Conservation (phyloP, 352 stramenopile species). For the Globisporangium uncinulatum region DNA sequence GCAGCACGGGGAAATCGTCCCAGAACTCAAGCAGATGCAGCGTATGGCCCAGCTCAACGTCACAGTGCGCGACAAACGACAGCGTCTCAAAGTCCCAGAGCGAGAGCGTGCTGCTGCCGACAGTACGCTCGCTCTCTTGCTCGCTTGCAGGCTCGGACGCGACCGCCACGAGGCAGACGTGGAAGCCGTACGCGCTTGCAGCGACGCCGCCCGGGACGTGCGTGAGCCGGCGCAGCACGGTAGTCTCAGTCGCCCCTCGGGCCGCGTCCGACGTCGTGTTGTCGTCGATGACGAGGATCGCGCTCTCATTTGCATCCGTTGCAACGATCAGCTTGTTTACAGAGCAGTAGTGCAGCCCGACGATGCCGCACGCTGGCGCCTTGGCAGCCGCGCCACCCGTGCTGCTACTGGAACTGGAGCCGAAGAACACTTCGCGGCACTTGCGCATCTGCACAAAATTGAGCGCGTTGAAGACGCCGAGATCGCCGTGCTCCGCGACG, state of each 20-base stretch:
- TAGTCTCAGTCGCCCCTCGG: constrained; percentile 33
- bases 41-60: constrained; percentile 15
- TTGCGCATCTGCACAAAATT: constrained; percentile 72
- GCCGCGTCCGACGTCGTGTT: constrained; percentile 42
- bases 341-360: constrained; percentile 66
- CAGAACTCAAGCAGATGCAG: constrained; percentile 58
- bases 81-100: constrained; percentile 83
- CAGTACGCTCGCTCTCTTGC: constrained; percentile 23
- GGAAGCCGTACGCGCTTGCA: constrained; percentile 57
- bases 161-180: constrained; percentile 63
- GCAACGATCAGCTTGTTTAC: constrained; percentile 68
- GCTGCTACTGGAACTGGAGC: background rate
- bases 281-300: constrained; percentile 67
- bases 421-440: constrained; percentile 43
- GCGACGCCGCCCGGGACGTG: constrained; percentile 50
- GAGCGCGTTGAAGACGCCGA: constrained; percentile 69
- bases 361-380: constrained; percentile 35
- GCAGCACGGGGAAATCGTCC: constrained; percentile 62
- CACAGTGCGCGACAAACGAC: constrained; percentile 31
- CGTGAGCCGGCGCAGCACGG: constrained; percentile 47
- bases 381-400: background rate
- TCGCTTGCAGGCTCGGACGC: constrained; percentile 20
- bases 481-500: constrained; percentile 41
- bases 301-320: constrained; percentile 31
- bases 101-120: constrained; percentile 24